Conservation (phyloP, 2,329 filamentous ascomycete genomes). For the Amesomyces nigricolor region DNA sequence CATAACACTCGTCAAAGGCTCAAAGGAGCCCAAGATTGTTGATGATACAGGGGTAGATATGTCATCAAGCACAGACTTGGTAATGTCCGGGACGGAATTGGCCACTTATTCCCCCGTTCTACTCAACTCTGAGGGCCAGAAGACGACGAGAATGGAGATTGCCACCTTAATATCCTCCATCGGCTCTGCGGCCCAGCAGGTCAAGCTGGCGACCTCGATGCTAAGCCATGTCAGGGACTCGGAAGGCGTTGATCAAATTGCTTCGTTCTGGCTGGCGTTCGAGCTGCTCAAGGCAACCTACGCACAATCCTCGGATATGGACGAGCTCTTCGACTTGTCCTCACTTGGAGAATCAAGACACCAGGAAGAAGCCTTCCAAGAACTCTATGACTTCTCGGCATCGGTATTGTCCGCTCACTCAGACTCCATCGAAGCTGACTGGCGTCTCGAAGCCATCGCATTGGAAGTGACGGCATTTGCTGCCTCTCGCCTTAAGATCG, state of each 20-base stretch:
- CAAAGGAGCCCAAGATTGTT: constrained; percentile 30
- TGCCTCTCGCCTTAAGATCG: constrained; percentile 57
- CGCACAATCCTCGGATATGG: constrained; percentile 47
- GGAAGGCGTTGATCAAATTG: constrained; percentile 54
- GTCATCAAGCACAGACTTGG: constrained; percentile 29
- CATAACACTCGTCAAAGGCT: constrained; percentile 36
- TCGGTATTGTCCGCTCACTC: constrained; percentile 52
- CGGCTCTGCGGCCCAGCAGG: constrained; percentile 52
- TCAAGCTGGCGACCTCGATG: constrained; percentile 59
- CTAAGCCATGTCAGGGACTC: constrained; percentile 57
- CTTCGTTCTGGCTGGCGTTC: constrained; percentile 75
- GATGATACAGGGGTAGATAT: constrained; percentile 32
- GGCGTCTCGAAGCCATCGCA: constrained; percentile 71
- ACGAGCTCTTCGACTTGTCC: constrained; percentile 60
- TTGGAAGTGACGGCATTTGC: constrained; percentile 76
- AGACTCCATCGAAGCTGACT: constrained; percentile 49
- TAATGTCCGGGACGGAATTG: constrained; percentile 19
- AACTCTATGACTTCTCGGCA: constrained; percentile 66
- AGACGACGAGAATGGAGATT: constrained; percentile 53
- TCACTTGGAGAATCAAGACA: constrained; percentile 36
- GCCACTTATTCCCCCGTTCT: constrained; percentile 55
- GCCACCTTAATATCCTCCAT: constrained; percentile 51
- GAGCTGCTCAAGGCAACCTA: constrained; percentile 60
- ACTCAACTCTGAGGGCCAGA: constrained; percentile 60
- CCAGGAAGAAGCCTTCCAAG: constrained; percentile 48